Base-by-base conservation (phyloP, 2,329 filamentous ascomycete species). In the Penicillium nordicum region DNA sequence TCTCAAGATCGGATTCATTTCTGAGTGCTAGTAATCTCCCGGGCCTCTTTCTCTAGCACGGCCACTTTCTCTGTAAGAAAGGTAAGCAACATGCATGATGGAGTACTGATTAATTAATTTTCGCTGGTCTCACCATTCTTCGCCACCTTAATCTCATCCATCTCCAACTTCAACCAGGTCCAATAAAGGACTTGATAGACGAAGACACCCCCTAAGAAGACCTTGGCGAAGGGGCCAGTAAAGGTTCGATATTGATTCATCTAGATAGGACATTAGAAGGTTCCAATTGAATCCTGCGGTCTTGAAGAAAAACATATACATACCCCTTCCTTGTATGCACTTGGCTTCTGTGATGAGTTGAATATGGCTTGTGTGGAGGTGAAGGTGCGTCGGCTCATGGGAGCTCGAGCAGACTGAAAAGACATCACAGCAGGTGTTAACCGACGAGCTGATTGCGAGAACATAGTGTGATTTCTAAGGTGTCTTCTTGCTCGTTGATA, bases 101-200 rank as follows among this genome's bases (percentile, higher is more conserved):
- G 18, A 9, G 9, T 16, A 25, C 11, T 32, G 12, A 46, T 46
- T 8, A 14, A 23, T 46, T 23, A 21, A 29, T 16, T 43, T 32
- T 27, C 8, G n/a, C 14, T 29, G 14, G 30, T 8, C 44, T 47
- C 36, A 76, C 74, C 64, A 54, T 76, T 75, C 64, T 76, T 79
- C 27, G 71, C 60, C 18, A 72, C 64, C 60, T 75, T 78, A 7
- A 68, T 67, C 57, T 78, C 77, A 55, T 78, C 76, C 51, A 73
- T 77, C 64, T 80, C 78, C 12, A 80, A 63, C 57, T 76, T 78
- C 64, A 77, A 53, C 78, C 78, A 80, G 30, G 68, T 65, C 75
- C 75, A 79, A 60, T 80, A 78, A 21, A 78, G 68, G 41, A 79
- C 69, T 59, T 80, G 78, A 62, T 79, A 80, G 16, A 74, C 77